Evolutionary conservation across 805 yeast species (phyloP), one percentile per base, ranked within the genome.

Genomic region (Dipodascus albidus): DNA sequence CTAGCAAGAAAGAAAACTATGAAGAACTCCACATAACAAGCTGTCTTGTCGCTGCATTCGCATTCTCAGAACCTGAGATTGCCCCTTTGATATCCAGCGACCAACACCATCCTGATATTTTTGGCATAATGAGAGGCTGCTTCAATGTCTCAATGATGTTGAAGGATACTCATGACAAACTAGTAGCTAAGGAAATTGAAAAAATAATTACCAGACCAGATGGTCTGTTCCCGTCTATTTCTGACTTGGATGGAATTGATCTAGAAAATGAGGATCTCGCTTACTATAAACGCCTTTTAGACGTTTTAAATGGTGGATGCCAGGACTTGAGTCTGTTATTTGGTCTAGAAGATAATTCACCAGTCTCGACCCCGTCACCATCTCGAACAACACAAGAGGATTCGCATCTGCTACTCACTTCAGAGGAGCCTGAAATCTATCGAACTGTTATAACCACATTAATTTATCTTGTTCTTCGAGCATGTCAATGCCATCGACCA

Each of bases 11-110:
- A 11, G 14, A 3, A 6, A 38, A 17, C 44, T 38, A 6, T 38
- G 20, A 38, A n/a, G 44, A 38, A 19, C 9, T 38, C n/a, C 44
- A 38, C 44, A 17, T 38, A 11, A 38, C 44, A 4, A 38, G 44
- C 44, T 38, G 44, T 38, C 44, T 38, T 14, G n/a, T 38, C n/a
- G 44, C 44, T 6, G 44, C 44, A 17, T 38, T 38, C n/a, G 44
- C 44, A 4, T 38, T 38, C 6, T n/a, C 20, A 11, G 44, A 38
- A 14, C 44, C 44, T 6, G 44, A 17, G n/a, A 14, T 38, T n/a
- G 44, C 44, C 15, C 44, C 44, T 17, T 6, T 38, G 44, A 19
- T 38, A 11, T 38, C 44, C n/a, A 6, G 20, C 17, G 44, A 38
- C 44, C 44, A 8, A 14, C 20, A 14, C 17, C 4, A 17, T 38